Percentiles rank a stretch among this genome's conserved stretches.
These are phyloP conservation scores for Phytophthora sojae DNA, from an alignment of 352 stramenopile genomes.

Conservation along the genomic window DNA sequence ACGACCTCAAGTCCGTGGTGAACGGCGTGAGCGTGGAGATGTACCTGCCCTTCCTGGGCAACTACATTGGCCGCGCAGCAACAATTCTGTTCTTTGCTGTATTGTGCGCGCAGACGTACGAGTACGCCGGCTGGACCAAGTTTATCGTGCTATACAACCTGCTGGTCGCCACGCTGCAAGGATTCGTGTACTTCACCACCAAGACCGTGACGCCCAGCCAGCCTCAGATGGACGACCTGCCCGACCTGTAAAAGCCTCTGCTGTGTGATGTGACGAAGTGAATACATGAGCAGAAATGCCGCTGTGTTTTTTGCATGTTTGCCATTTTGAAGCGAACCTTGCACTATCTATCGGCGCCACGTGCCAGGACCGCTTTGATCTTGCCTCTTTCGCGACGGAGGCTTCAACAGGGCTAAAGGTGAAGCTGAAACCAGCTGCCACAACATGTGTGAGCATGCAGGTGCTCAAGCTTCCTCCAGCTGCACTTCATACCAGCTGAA, in stretches of 20 bases:
- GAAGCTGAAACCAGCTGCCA: background rate
- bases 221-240: conserved; percentile 70
- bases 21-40: conserved; percentile 83
- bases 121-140: conserved; percentile 76
- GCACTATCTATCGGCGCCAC: background rate
- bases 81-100: conserved; percentile 87
- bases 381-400: background rate
- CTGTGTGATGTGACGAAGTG: conserved; percentile 17
- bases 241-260: conserved; percentile 51
- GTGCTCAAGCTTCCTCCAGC: background rate
- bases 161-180: conserved; percentile 75
- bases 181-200: conserved; percentile 86
- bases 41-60: conserved; percentile 89
- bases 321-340: too few relatives aligned
- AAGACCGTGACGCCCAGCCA: conserved; percentile 69
- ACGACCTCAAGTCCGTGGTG: conserved; percentile 87
- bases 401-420: background rate
- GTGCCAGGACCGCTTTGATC: background rate
- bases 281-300: conserved; percentile 23
- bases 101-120: conserved; percentile 72
- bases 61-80: conserved; percentile 84
- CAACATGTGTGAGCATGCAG: background rate
- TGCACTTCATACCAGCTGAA: background rate
- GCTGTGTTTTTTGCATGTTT: background rate
- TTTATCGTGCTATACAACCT: conserved; percentile 82